Evolutionary conservation across 352 stramenopile species (phyloP).

Genomic region (Phytopythium delawarense): DNA sequence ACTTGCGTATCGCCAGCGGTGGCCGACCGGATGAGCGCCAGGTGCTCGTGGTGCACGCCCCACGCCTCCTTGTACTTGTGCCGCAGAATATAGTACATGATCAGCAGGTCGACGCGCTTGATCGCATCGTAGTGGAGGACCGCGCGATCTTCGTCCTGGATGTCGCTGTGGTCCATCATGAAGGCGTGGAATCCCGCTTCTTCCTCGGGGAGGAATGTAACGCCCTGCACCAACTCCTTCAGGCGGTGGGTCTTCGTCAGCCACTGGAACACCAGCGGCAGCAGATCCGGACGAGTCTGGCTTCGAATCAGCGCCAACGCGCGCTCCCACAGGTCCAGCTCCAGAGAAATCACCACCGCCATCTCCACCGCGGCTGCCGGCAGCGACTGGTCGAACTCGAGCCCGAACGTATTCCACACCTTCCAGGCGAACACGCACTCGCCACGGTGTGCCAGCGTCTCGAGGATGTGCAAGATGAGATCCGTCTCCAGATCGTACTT

Average conservation of each 20-base stretch:
- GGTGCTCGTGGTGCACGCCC: constrained; percentile 70
- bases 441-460: constrained; percentile 72
- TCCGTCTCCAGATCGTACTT: constrained; percentile 70
- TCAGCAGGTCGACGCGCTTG: constrained; percentile 68
- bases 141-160: constrained; percentile 29
- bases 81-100: constrained; percentile 82
- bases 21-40: constrained; percentile 62
- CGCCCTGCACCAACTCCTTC: constrained; percentile 69
- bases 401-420: constrained; percentile 78
- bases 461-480: constrained; percentile 69
- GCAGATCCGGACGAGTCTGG: constrained; percentile 51
- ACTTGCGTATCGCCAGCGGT: constrained; percentile 62
- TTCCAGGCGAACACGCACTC: constrained; percentile 80
- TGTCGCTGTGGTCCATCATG: constrained; percentile 65
- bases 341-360: constrained; percentile 72
- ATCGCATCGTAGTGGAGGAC: constrained; percentile 65
- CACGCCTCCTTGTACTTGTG: constrained; percentile 72
- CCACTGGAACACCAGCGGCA: constrained; percentile 68
- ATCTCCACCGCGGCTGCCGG: constrained; percentile 53
- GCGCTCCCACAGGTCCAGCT: constrained; percentile 73
- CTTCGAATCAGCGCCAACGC: constrained; percentile 56
- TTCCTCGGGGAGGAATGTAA: constrained; percentile 47
- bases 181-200: constrained; percentile 62
- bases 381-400: constrained; percentile 41
- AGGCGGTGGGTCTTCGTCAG: constrained; percentile 61